These are phyloP conservation scores for Candida suzukii DNA, from an alignment of 805 yeast genomes.

Conservation along the genomic window DNA sequence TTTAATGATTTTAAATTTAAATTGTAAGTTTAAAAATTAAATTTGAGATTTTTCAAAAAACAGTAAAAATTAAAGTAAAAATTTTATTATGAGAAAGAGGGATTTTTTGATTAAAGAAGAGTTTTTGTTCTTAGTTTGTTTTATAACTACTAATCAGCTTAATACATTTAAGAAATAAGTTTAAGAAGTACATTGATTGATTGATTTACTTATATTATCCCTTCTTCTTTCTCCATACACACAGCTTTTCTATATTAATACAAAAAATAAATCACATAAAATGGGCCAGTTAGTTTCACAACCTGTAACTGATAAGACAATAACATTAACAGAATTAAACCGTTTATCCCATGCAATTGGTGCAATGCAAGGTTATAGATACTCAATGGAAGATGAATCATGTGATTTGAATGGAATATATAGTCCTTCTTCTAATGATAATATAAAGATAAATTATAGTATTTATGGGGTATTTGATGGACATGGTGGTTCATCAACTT, in stretches of 20 bases:
- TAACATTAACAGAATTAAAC: constrained; percentile 37
- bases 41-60: too few species aligned
- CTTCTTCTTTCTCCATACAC: too few species aligned
- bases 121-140: too few species aligned
- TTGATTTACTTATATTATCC: too few species aligned
- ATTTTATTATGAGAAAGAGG: too few species aligned
- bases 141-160: too few species aligned
- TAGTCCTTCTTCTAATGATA: constrained; percentile 21
- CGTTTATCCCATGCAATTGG: constrained; percentile 57
- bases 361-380: constrained; percentile 72
- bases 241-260: too few species aligned
- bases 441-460: constrained; percentile 14
- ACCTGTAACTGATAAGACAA: constrained; percentile 62
- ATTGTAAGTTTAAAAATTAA: not conserved
- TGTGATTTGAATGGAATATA: constrained; percentile 32
- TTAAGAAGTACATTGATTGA: too few species aligned
- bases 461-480: constrained; percentile 78
- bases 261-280: not conserved
- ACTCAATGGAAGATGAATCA: constrained; percentile 74
- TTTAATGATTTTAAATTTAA: not conserved
- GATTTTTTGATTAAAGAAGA: too few species aligned
- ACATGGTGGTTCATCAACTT: constrained; percentile 67
- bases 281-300: constrained; percentile 77
- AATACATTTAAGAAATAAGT: too few species aligned
- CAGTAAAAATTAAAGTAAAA: too few species aligned